phyloP scores from a whole-genome alignment of 352 stramenopile genomes.

The Halophytophthora polymorphica region DNA sequence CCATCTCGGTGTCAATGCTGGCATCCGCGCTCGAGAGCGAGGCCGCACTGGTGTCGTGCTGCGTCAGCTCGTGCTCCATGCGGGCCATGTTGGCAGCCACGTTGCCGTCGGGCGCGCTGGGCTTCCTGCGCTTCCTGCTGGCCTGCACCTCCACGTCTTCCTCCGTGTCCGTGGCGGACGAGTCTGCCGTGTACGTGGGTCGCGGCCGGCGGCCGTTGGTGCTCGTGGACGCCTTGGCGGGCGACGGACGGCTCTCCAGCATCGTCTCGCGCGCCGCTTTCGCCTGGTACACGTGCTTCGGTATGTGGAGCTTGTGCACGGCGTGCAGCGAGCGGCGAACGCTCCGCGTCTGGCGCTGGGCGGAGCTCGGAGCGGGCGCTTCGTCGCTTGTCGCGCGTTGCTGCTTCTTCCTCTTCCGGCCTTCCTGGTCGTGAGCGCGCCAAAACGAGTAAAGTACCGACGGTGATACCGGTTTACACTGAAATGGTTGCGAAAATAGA shows the following conservation, averaged over 20 bases:
- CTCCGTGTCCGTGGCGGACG: conserved; percentile 31
- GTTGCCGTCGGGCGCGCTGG: neutral
- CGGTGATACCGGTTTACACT: too few relatives aligned
- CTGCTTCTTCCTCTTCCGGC: neutral
- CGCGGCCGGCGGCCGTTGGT: conserved; percentile 5
- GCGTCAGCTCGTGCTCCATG: conserved; percentile 10
- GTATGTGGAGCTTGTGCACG: too few relatives aligned
- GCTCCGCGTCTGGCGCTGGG: too few relatives aligned
- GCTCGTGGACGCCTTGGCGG: conserved; percentile 26
- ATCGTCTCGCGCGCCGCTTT: conserved; percentile 7
- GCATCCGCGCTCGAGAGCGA: conserved; percentile 19
- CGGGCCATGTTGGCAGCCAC: conserved; percentile 21
- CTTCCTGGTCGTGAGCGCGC: too few relatives aligned
- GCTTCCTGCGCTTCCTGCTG: conserved; percentile 7
- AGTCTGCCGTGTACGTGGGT: neutral
- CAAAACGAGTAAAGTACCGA: too few relatives aligned
- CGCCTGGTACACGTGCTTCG: too few relatives aligned
- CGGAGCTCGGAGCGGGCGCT: too few relatives aligned
- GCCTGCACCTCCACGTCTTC: conserved; percentile 24
- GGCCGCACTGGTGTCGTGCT: conserved; percentile 7
- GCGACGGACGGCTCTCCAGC: conserved; percentile 12
- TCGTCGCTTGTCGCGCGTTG: neutral
- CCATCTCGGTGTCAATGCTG: conserved; percentile 75
- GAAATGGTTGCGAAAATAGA: too few relatives aligned
- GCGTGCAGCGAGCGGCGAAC: too few relatives aligned